Percentiles rank a stretch among this genome's conserved stretches.
Evolutionary conservation across 495 filamentous ascomycete species (phyloP).

Genomic region (Xylaria cubensis): DNA sequence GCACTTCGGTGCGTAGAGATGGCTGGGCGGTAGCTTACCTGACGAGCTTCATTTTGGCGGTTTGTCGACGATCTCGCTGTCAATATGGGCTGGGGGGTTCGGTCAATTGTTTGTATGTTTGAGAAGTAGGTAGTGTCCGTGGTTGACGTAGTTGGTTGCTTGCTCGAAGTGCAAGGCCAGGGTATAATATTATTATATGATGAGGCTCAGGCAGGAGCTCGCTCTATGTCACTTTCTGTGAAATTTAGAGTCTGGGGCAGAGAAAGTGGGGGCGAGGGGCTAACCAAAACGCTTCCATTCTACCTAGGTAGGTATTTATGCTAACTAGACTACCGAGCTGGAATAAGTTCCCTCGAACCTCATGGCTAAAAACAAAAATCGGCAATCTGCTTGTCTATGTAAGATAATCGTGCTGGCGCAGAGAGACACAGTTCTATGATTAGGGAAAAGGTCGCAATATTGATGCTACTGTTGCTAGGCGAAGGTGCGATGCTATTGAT

Average conservation of each 20-base stretch:
- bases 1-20: slow-evolving; percentile 36
- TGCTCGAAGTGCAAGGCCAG: neutral
- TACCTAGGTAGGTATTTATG: no score
- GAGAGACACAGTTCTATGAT: no score
- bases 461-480: no score
- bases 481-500: no score
- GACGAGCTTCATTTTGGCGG: slow-evolving; percentile 91
- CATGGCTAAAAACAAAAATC: no score
- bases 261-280: no score
- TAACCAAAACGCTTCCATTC: no score
- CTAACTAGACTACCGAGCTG: no score
- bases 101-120: neutral
- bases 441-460: no score
- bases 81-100: neutral
- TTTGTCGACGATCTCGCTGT: slow-evolving; percentile 17
- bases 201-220: slow-evolving; percentile 8
- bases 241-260: slow-evolving; percentile 10
- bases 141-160: neutral
- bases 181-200: slow-evolving; percentile 4
- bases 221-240: slow-evolving; percentile 26
- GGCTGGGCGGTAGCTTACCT: slow-evolving; percentile 67
- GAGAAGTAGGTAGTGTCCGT: neutral
- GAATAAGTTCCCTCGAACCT: no score
- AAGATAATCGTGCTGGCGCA: no score
- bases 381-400: no score